Evolutionary conservation across 257 asterid genomes (phyloP), one percentile per base, ranked within the genome.

Genomic region (Linderniella brevidens): DNA sequence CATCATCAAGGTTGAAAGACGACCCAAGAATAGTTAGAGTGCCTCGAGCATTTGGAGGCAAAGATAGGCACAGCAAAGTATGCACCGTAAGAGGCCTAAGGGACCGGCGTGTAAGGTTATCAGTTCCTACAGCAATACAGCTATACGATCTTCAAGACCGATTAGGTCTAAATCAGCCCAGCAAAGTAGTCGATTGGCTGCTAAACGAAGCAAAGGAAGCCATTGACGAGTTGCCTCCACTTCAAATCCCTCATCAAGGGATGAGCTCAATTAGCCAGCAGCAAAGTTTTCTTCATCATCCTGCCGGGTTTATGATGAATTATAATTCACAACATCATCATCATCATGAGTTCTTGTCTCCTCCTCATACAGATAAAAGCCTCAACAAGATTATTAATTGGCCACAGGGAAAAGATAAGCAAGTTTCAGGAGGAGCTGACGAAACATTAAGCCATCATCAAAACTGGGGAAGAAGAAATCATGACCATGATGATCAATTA

Each of bases 121-220:
- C 49, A 11, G 49, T 45, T 11, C 49, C 17, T 11, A 45, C 49
- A 9, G 49, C 49, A 3, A n/a, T 45, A 9, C 49, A 45, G 0
- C 49, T 45, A n/a, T 45, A 45, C 49, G 18, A 45, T 17, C 49
- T 45, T 11, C 49, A 45, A 17, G 49, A 45, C 19, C 49, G 49
- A 13, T 17, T 45, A 12, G 49, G 49, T 17, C 7, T 45, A 13
- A 45, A n/a, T 17, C 49, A 45, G 18, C 49, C 49, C 18, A 45
- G 49, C 49, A 45, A 45, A 45, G 45, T 40, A 12, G 45, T 40
- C 11, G 45, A 40, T 14, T 40, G 45, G 45, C 45, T 40, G 5
- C 45, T 45, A 3, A n/a, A 12, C 49, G 49, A 13, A 9, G 49
- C 49, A 4, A 45, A 45, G 49, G 18, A 45, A 13, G 49, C 12